Percentiles rank a stretch among this genome's conserved stretches.
phyloP scores from a whole-genome alignment of 768 basidiomycete genomes.

The Pisolithus marmoratus region DNA sequence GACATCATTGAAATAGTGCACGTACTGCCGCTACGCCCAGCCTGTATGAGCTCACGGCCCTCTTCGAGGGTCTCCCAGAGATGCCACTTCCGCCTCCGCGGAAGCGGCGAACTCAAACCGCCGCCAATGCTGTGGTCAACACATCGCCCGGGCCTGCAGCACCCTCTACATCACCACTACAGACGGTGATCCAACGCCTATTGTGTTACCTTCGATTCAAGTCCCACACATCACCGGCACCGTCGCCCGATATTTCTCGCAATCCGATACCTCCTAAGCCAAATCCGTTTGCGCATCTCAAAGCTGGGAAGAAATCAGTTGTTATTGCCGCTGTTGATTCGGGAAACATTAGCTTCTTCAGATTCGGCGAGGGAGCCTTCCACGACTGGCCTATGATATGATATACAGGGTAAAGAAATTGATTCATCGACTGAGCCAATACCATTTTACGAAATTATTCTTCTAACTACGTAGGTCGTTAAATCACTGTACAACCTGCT shows the following conservation, averaged over 20 bases:
- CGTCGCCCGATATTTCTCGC: slow-evolving; percentile 22
- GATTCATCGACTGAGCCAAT: no score
- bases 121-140: slow-evolving; percentile 2
- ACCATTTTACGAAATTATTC: not conserved
- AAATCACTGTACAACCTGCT: not conserved
- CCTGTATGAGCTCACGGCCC: slow-evolving; percentile 63
- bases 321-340: slow-evolving; percentile 86
- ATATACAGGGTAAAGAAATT: no score
- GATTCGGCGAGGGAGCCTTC: slow-evolving; percentile 82
- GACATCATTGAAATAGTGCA: slow-evolving; percentile 50
- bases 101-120: slow-evolving; percentile 16
- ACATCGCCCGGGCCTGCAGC: slow-evolving; percentile 1
- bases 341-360: slow-evolving; percentile 83
- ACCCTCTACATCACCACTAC: slow-evolving; percentile 33
- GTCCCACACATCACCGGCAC: not conserved
- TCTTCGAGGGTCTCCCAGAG: slow-evolving; percentile 67
- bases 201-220: slow-evolving; percentile 4
- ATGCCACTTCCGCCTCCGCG: slow-evolving; percentile 59
- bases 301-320: slow-evolving; percentile 77
- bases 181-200: slow-evolving; percentile 2
- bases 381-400: slow-evolving; percentile 70
- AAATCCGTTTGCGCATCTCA: slow-evolving; percentile 77
- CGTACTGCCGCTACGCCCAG: slow-evolving; percentile 79
- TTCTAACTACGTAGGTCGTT: not conserved
- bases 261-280: slow-evolving; percentile 32